These are phyloP conservation scores for Amphichorda felina DNA, from an alignment of 2,329 filamentous ascomycete genomes.

Conservation along the genomic window DNA sequence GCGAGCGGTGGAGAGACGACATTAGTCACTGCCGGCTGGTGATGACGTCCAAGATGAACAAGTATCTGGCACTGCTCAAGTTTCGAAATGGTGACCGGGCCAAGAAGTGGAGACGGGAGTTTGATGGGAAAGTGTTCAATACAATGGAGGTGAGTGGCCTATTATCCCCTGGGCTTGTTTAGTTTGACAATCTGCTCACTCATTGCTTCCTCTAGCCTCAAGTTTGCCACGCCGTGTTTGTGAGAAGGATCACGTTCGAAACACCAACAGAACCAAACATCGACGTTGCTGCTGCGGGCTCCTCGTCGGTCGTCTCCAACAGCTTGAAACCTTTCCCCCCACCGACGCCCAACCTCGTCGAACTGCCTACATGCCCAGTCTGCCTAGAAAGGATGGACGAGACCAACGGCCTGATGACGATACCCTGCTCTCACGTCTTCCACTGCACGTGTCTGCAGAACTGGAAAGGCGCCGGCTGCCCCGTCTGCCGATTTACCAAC, in stretches of 20 bases:
- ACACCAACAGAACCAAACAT: conserved; percentile 36
- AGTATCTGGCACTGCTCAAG: conserved; percentile 93
- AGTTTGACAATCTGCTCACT: conserved; percentile 5
- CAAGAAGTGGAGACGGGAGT: conserved; percentile 68
- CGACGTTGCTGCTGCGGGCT: conserved; percentile 13
- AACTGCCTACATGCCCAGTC: conserved; percentile 90
- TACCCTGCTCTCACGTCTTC: conserved; percentile 94
- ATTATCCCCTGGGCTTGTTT: not conserved
- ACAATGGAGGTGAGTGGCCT: conserved; percentile 58
- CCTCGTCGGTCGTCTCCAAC: conserved; percentile 27
- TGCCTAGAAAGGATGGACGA: conserved; percentile 98
- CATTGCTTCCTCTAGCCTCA: conserved; percentile 48
- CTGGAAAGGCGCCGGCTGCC: conserved; percentile 89
- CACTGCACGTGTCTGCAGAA: conserved; percentile 94
- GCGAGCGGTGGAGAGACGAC: conserved; percentile 72
- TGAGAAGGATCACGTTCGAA: conserved; percentile 83
- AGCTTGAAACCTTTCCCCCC: conserved; percentile 49
- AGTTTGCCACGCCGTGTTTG: conserved; percentile 88
- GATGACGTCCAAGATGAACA: conserved; percentile 75
- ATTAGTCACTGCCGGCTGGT: conserved; percentile 94
- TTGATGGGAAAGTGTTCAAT: conserved; percentile 90
- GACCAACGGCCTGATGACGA: conserved; percentile 87
- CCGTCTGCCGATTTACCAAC: conserved; percentile 82
- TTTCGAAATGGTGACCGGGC: conserved; percentile 69
- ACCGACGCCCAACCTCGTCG: conserved; percentile 71